Base-by-base conservation (phyloP, 2,329 filamentous ascomycete genomes). In the Botrytis squamosa region DNA sequence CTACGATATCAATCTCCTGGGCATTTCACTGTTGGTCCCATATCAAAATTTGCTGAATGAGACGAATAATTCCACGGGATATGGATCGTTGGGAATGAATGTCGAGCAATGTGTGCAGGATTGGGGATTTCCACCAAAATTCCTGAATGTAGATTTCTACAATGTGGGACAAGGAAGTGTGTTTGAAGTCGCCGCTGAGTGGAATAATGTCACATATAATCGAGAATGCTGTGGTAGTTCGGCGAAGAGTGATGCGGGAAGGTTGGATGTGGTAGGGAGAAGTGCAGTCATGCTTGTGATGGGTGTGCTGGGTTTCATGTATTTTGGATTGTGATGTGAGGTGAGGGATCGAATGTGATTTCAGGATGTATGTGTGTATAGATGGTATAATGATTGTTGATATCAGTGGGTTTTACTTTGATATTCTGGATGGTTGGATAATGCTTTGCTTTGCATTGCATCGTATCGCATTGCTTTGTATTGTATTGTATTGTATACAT, bases 131-230 rank as follows among this genome's bases (percentile, higher is more conserved):
- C 86, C 92, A 0, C 94, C 93, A 3, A 95, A 92, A 79, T 90
- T 94, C 79, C 85, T 97, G 68, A 90, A 96, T 71, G 93, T 96
- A 40, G 93, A 97, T 81, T 96, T 93, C 82, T 97, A 96, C 83
- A 94, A 96, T 81, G 76, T 79, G 7, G 80, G 80, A 0, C 85
- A 87, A 5, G 93, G 93, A 2, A 92, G 91, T 4, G 93, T 96
- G 16, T 97, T 97, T 79, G 87, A 91, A 79, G 91, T 92, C 33
- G 91, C 91, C 0, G 91, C 91, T 0, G 80, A 83, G 74, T 88
- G 89, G 77, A 96, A 95, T 82, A 90, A 91, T 75, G 92, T 96
- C 65, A 90, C 88, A 0, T 95, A 93, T 80, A 85, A 85, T 64
- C 81, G 85, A 62, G 74, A 82, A 7, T 92, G 90, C 80, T 92